Evolutionary conservation across 805 yeast species (phyloP).

Genomic region (Schizosaccharomyces japonicus): DNA sequence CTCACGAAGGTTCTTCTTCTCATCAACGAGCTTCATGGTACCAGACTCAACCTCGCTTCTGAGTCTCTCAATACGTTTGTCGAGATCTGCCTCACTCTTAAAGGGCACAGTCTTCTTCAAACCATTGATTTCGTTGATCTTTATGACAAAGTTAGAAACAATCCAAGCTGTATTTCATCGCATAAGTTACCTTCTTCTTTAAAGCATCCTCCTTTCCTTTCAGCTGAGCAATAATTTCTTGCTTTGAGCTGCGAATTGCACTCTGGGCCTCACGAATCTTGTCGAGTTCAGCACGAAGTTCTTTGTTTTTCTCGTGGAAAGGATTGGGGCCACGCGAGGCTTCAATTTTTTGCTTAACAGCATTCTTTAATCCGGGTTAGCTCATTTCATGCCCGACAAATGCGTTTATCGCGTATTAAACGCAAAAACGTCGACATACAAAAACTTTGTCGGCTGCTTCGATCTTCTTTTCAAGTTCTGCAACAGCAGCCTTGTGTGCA

Average conservation of each 20-base stretch:
- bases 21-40: slow-evolving; percentile 65
- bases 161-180: neutral
- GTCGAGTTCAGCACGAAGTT: slow-evolving; percentile 11
- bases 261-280: slow-evolving; percentile 17
- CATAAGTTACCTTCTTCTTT: neutral
- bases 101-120: slow-evolving; percentile 6
- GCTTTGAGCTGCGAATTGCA: slow-evolving; percentile 19
- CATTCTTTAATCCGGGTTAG: neutral
- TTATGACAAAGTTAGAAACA: no score
- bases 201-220: neutral
- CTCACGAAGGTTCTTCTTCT: slow-evolving; percentile 64
- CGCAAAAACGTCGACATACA: no score
- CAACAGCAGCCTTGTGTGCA: neutral
- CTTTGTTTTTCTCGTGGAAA: slow-evolving; percentile 2
- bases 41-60: slow-evolving; percentile 64
- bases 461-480: neutral
- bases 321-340: neutral
- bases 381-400: neutral
- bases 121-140: slow-evolving; percentile 4
- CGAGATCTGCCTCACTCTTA: slow-evolving; percentile 43
- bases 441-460: neutral
- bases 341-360: neutral
- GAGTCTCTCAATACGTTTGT: slow-evolving; percentile 32
- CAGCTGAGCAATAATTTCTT: slow-evolving; percentile 17
- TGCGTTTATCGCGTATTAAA: no score